Conservation (phyloP, 495 filamentous ascomycete species). For the Penicillium verhagenii region DNA sequence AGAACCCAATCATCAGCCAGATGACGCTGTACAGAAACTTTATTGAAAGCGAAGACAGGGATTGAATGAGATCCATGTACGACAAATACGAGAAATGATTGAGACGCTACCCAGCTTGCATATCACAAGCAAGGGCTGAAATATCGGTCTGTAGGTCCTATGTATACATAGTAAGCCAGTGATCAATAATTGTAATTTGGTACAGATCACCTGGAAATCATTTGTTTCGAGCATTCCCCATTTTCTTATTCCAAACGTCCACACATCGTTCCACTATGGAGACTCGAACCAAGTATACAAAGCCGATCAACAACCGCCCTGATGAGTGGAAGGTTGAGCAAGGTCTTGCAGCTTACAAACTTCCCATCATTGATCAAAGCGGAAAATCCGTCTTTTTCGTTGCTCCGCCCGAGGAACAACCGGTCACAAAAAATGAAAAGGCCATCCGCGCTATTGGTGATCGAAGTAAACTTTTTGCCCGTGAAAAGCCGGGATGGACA, state of each 20-base stretch:
- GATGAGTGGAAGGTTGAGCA: conserved; percentile 58
- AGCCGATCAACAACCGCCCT: conserved; percentile 30
- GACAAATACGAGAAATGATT: conserved; percentile 1
- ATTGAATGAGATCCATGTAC: background rate
- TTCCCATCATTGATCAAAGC: conserved; percentile 49
- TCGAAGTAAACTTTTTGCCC: conserved; percentile 31
- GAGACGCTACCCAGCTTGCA: background rate
- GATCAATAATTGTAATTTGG: conserved; percentile 1
- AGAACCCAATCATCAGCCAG: background rate
- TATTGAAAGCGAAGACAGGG: background rate
- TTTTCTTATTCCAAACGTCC: conserved; percentile 1
- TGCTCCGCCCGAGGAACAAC: conserved; percentile 16
- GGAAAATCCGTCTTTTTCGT: conserved; percentile 25
- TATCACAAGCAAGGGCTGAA: conserved; percentile 1
- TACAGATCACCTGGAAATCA: background rate
- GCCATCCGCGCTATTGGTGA: conserved; percentile 34
- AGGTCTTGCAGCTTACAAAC: conserved; percentile 43
- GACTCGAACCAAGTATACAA: conserved; percentile 5
- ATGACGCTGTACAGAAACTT: conserved; percentile 4
- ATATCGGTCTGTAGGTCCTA: conserved; percentile 5
- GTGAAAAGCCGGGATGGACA: conserved; percentile 37
- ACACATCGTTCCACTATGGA: conserved; percentile 1
- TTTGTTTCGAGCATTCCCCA: background rate
- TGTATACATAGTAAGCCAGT: background rate
- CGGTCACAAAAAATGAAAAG: conserved; percentile 34